Evolutionary conservation across 2,329 filamentous ascomycete species (phyloP), one percentile per base, ranked within the genome.

Genomic region (Metarhizium rileyi): DNA sequence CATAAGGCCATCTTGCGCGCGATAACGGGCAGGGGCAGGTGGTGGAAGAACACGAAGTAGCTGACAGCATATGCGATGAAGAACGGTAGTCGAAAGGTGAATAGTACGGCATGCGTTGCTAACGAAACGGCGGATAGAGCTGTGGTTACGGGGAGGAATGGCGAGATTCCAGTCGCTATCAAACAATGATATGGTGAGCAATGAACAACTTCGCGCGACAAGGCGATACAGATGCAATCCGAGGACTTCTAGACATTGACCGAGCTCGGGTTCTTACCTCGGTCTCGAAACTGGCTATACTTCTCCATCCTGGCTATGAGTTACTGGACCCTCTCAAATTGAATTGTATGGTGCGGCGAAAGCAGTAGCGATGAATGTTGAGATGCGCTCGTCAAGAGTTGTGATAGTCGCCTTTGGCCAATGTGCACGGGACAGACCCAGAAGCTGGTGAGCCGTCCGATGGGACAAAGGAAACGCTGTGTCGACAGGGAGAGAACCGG

Each of bases 141-240:
- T 6, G 84, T 79, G 18, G 82, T 77, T 49, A 90, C 78, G 16
- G 93, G 90, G 54, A 97, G 84, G 72, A 98, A 98, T 51, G 93
- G 93, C 56, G 93, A 88, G 65, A 98, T 94, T 61, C 93, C 91
- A 57, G 93, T 95, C 57, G 90, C 91, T 97, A 55, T 25, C 18
- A 26, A 26, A 10, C 3, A 23, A 43, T 22, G 27, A 43, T 30
- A 35, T 7, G 45, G 36, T 38, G 9, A 47, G 46, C 40, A 40
- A 33, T 7, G 20, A 40, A 25, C 23, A 10, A 12, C 8, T 22
- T 42, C 18, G 20, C 16, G 12, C 18, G 22, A 27, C 16, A 23
- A 7, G 26, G 16, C 30, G 30, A 10, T 5, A 10, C 23, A 42
- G 9, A 22, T 16, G n/a, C 30, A 22, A 16, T 18, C n/a, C 16